Percentiles rank a stretch among this genome's conserved stretches.
phyloP scores from a whole-genome alignment of 805 yeast genomes.

The Priceomyces medius region DNA sequence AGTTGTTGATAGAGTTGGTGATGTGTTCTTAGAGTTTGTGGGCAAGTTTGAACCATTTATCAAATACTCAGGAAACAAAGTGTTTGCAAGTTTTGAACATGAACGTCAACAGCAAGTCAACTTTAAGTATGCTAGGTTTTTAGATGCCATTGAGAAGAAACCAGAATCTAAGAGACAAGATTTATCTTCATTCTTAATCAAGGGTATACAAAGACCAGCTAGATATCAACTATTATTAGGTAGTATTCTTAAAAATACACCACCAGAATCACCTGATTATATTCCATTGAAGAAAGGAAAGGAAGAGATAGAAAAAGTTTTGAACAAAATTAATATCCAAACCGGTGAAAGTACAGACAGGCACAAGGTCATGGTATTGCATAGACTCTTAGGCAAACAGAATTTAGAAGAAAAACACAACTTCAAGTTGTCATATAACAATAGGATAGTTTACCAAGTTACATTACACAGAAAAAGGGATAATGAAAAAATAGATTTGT shows the following conservation, averaged over 20 bases:
- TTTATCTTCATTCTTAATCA: slow-evolving; percentile 87
- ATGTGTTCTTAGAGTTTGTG: slow-evolving; percentile 77
- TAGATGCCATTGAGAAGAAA: slow-evolving; percentile 82
- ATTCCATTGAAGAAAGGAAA: slow-evolving; percentile 69
- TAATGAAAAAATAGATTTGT: slow-evolving; percentile 80
- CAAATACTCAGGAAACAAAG: slow-evolving; percentile 89
- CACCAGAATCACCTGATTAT: slow-evolving; percentile 71
- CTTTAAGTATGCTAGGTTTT: slow-evolving; percentile 87
- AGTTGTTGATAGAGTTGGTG: slow-evolving; percentile 83
- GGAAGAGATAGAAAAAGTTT: slow-evolving; percentile 69
- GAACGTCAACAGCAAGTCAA: slow-evolving; percentile 91
- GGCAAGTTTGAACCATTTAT: slow-evolving; percentile 91
- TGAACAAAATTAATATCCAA: slow-evolving; percentile 78
- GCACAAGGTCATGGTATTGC: slow-evolving; percentile 79
- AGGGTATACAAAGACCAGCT: slow-evolving; percentile 95
- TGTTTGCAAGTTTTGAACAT: slow-evolving; percentile 91
- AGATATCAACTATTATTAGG: slow-evolving; percentile 83
- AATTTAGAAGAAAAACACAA: slow-evolving; percentile 84
- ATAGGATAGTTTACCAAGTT: slow-evolving; percentile 78
- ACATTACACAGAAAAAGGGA: slow-evolving; percentile 66
- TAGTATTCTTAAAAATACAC: slow-evolving; percentile 80
- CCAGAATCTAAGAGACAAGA: slow-evolving; percentile 88
- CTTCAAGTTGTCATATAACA: slow-evolving; percentile 77
- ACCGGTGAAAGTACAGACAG: slow-evolving; percentile 94
- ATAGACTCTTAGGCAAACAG: slow-evolving; percentile 57